These are phyloP conservation scores for Sporothrix pseudoabietina DNA, from an alignment of 2,329 filamentous ascomycete genomes.

Conservation along the genomic window DNA sequence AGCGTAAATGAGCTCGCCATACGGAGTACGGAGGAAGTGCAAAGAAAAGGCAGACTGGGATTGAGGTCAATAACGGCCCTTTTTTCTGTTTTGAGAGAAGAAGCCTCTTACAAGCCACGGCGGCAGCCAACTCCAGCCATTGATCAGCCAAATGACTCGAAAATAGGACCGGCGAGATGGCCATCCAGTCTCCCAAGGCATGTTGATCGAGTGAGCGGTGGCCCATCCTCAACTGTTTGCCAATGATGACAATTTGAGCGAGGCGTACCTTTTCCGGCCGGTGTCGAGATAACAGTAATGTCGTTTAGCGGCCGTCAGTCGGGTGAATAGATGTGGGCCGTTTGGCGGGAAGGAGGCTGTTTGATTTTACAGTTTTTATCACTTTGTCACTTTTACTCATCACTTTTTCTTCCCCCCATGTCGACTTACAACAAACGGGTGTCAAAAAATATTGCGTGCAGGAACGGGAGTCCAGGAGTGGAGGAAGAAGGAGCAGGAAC, in stretches of 20 bases:
- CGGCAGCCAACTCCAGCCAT: neutral
- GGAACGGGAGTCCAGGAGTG: neutral
- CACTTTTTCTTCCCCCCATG: neutral
- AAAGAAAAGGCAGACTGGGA: neutral
- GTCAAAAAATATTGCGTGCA: constrained; percentile 24
- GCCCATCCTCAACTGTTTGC: neutral
- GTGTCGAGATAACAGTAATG: neutral
- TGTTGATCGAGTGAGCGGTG: neutral
- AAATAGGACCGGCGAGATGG: neutral
- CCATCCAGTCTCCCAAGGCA: neutral
- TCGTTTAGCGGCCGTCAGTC: constrained; percentile 7
- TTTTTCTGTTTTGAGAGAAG: neutral
- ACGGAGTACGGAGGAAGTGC: neutral
- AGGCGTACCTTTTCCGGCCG: neutral
- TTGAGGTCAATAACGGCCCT: neutral
- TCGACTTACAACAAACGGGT: constrained; percentile 18
- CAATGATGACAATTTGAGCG: neutral
- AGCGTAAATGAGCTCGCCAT: neutral
- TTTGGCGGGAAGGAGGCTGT: neutral
- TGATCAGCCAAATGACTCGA: neutral
- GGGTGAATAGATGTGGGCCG: neutral
- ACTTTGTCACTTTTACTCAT: neutral
- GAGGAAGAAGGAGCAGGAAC: neutral
- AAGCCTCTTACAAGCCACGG: neutral
- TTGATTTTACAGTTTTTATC: neutral